phyloP scores from a whole-genome alignment of 345 rosid genomes.

The Orychophragmus violaceus region DNA sequence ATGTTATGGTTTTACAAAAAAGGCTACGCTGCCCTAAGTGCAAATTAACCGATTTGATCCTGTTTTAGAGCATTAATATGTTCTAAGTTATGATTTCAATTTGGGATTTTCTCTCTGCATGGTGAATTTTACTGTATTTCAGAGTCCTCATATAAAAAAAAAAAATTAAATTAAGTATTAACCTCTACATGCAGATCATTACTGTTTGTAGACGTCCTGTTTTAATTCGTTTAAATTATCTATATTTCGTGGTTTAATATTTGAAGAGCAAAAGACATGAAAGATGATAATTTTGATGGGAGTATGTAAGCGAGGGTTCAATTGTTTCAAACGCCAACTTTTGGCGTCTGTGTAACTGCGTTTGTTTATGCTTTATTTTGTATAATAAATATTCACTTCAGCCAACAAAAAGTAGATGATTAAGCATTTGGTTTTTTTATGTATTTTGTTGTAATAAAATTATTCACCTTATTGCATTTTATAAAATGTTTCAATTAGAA shows the following conservation, averaged over 20 bases:
- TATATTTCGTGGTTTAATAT: too few species aligned
- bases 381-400: too few species aligned
- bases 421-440: too few species aligned
- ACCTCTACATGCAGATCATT: background rate
- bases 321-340: background rate
- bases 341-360: background rate
- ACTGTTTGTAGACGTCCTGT: too few species aligned
- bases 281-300: background rate
- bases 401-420: too few species aligned
- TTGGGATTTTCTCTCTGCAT: background rate
- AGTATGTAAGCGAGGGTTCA: background rate
- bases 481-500: too few species aligned
- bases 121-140: background rate
- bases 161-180: background rate
- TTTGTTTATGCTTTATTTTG: too few species aligned
- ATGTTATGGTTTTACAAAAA: background rate
- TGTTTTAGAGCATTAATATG: background rate
- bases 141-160: background rate
- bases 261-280: too few species aligned
- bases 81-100: background rate
- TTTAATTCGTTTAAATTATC: too few species aligned
- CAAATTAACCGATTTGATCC: background rate
- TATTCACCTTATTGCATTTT: too few species aligned
- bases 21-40: conserved; percentile 9
- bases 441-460: too few species aligned